Base-by-base conservation (phyloP, 768 basidiomycete species). In the Lactarius quietus region DNA sequence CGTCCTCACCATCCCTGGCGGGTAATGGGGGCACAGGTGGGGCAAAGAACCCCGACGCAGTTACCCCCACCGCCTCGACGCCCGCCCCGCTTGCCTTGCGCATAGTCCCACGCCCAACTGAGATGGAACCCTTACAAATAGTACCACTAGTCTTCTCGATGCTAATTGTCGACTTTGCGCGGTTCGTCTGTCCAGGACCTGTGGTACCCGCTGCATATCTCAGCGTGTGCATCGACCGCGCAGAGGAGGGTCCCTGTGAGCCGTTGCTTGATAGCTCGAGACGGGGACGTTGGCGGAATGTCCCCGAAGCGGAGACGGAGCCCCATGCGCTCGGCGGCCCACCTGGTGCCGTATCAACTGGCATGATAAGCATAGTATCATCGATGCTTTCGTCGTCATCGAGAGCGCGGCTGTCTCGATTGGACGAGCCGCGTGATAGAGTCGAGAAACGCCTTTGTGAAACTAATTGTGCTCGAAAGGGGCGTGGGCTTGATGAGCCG, bases 331-430 rank as follows among this genome's bases (percentile, higher is more conserved):
- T 80, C 17, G 80, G 80, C 10, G 80, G 77, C 17, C 55, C 58
- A 55, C 66, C 60, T 7, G 41, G 39, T 29, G 62, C 73, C 28
- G 84, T 84, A 1, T 84, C 88, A 61, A 88, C 80, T 4, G 86
- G 85, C 87, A 88, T 88, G 18, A 87, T 85, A 52, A 88, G 81
- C 83, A 89, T 86, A 39, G 81, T 85, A 71, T 91, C 89, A 69
- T 91, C 89, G 54, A 89, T 83, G 58, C 87, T 86, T 41, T 91
- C 90, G 62, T 91, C 88, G 28, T 87, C 86, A 60, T 84, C 85
- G 12, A 73, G 56, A 14, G 63, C 67, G 31, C 70, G 68, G 65
- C 74, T 75, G 63, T 73, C 74, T 59, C 75, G 73, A 51, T 69
- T 73, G 57, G 68, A 65, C 14, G 62, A 65, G 33, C 62, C 61